Base-by-base conservation (phyloP, 345 rosid genomes). In the Cardamine resedifolia region DNA sequence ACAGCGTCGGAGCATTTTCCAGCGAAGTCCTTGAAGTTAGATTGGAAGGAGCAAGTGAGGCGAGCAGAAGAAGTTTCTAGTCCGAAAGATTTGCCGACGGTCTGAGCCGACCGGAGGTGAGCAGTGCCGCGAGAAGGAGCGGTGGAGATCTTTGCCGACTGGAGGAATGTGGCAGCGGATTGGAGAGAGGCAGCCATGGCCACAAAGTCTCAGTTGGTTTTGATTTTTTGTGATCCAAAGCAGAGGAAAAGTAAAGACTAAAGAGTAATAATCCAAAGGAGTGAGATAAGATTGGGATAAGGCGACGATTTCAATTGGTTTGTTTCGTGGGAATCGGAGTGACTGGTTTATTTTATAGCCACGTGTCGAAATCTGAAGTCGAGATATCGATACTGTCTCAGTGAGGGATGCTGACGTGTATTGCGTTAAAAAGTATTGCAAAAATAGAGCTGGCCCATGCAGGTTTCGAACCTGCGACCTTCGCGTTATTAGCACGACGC, bases 401-500 rank as follows among this genome's bases (percentile, higher is more conserved):
- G 11, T 68, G 75, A 39, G 53, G 36, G n/a, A 38, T 50, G 82
- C 77, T 78, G 82, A 77, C 66, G 58, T 68, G 78, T 33, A 11
- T 24, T 4, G 20, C 8, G 8, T 15, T 15, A 5, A 41, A 41
- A 41, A 39, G 12, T 4, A 38, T 38, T 38, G n/a, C 2, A 4
- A 14, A 12, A 21, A 10, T 1, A 1, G 0, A 0, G 0, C 0
- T 49, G 78, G 73, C 47, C 88, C 79, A 88, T 88, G 84, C 88
- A 86, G 84, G 86, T 83, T 59, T 86, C 83, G 85, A 81, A 82
- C 87, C 82, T 79, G 78, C 84, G 85, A 87, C 96, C 93, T 86
- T 86, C 86, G 91, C 96, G 93, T 90, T 83, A 88, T 87, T 88
- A 86, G 88, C 90, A 88, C 87, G 87, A 85, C 90, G 85, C 89